phyloP scores from a whole-genome alignment of 345 rosid species.

The Acer campestre region DNA sequence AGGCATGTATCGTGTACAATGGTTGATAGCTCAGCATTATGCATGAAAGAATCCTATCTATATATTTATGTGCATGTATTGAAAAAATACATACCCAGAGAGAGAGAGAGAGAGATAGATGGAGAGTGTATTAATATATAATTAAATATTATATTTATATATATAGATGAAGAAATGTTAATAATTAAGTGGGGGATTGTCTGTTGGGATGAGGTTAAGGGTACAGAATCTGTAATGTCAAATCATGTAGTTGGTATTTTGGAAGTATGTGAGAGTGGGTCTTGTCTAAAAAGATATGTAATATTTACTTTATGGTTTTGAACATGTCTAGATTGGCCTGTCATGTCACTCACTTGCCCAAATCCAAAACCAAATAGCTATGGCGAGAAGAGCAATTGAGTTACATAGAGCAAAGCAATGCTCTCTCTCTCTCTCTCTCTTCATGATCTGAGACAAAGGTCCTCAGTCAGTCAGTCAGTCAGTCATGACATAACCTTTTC shows the following conservation, averaged over 20 bases:
- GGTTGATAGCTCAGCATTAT: background rate
- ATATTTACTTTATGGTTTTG: conserved; percentile 18
- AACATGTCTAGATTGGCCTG: conserved; percentile 26
- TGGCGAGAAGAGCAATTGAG: no score
- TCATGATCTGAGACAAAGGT: background rate
- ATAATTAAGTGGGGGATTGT: background rate
- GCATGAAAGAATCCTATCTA: no score
- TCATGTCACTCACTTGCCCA: conserved; percentile 31
- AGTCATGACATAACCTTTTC: conserved; percentile 40
- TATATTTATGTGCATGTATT: background rate
- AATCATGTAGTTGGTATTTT: conserved; percentile 78
- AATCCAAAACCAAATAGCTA: background rate
- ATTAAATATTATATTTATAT: no score
- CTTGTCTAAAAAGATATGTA: conserved; percentile 24
- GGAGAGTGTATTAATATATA: background rate
- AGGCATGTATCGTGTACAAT: background rate
- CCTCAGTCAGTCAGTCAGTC: conserved; percentile 19
- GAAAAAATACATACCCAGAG: no score
- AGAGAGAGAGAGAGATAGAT: background rate
- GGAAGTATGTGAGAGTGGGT: conserved; percentile 51
- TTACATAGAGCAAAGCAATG: no score
- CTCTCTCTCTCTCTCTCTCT: no score
- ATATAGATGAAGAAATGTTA: background rate
- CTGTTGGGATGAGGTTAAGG: background rate
- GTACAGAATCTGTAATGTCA: conserved; percentile 95